A percentile compares a stretch with the other conserved stretches of the same genome.
Evolutionary conservation across 2,329 filamentous ascomycete species (phyloP).

Genomic region (Monilinia fructigena): DNA sequence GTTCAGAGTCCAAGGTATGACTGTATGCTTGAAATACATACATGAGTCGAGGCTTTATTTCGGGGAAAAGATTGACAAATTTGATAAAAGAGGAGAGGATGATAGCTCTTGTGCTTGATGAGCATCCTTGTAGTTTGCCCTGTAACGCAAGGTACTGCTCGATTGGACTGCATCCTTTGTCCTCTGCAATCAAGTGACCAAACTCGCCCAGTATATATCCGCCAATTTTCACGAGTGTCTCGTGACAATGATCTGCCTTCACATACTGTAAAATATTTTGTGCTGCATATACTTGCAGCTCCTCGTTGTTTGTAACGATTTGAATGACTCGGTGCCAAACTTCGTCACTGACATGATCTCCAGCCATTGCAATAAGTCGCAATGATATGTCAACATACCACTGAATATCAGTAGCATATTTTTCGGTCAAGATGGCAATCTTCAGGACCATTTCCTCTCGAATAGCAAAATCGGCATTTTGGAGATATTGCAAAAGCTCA

Average conservation of each 20-base stretch:
- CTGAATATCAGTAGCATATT: constrained; percentile 96
- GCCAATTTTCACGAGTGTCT: constrained; percentile 96
- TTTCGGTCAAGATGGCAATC: constrained; percentile 96
- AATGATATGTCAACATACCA: constrained; percentile 99
- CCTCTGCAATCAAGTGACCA: constrained; percentile 92
- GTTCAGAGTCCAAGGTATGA: constrained; percentile 89
- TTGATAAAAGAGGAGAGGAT: constrained; percentile 95
- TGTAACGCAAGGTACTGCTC: constrained; percentile 95
- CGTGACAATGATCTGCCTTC: constrained; percentile 90
- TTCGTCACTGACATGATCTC: constrained; percentile 97
- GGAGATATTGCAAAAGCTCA: constrained; percentile 89
- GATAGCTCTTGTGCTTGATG: constrained; percentile 86
- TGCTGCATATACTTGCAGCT: constrained; percentile 93
- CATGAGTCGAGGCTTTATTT: constrained; percentile 93
- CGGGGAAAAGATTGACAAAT: constrained; percentile 96
- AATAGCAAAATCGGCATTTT: constrained; percentile 96
- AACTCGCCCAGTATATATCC: constrained; percentile 96
- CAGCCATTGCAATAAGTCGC: constrained; percentile 90
- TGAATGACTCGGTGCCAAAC: constrained; percentile 99
- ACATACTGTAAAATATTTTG: constrained; percentile 91
- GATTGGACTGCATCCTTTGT: constrained; percentile 87
- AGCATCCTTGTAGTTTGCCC: constrained; percentile 83
- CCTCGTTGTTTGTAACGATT: constrained; percentile 98
- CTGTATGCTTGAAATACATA: constrained; percentile 90
- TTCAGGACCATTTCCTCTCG: constrained; percentile 99